Evolutionary conservation across 768 basidiomycete genomes (phyloP).

Genomic region (Pleurotus sapidus): DNA sequence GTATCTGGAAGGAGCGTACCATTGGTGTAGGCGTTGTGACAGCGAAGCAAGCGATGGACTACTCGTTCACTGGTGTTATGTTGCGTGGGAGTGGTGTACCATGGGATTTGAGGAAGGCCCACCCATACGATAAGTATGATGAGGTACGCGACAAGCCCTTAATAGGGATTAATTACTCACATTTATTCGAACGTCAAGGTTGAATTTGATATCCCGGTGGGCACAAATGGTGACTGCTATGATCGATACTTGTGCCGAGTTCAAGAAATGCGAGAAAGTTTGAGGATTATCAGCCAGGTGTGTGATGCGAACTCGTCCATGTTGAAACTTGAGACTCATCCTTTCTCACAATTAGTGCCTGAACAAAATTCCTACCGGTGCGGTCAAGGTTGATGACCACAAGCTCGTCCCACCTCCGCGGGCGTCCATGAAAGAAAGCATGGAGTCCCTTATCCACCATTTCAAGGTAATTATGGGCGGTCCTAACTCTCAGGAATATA

Average conservation of each 20-base stretch:
- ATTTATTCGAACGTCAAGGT: constrained; percentile 44
- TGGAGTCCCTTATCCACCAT: constrained; percentile 98
- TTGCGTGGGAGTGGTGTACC: constrained; percentile 88
- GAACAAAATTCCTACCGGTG: constrained; percentile 95
- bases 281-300: constrained; percentile 83
- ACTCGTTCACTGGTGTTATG: constrained; percentile 97
- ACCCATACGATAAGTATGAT: constrained; percentile 95
- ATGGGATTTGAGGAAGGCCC: constrained; percentile 92
- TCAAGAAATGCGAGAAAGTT: constrained; percentile 95
- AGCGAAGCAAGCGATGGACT: constrained; percentile 88
- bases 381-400: constrained; percentile 93
- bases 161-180: background rate
- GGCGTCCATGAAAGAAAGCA: constrained; percentile 98
- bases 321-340: background rate
- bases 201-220: constrained; percentile 97
- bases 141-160: constrained; percentile 46
- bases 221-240: constrained; percentile 96
- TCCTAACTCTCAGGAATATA: background rate
- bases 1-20: constrained; percentile 97
- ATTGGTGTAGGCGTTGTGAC: constrained; percentile 88
- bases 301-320: constrained; percentile 12
- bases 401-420: constrained; percentile 96
- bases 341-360: constrained; percentile 59
- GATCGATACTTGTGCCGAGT: constrained; percentile 97
- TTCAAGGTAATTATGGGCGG: constrained; percentile 66